Percentiles rank a stretch among this genome's conserved stretches.
phyloP scores from a whole-genome alignment of 768 basidiomycete genomes.

The Boletellus sp. region DNA sequence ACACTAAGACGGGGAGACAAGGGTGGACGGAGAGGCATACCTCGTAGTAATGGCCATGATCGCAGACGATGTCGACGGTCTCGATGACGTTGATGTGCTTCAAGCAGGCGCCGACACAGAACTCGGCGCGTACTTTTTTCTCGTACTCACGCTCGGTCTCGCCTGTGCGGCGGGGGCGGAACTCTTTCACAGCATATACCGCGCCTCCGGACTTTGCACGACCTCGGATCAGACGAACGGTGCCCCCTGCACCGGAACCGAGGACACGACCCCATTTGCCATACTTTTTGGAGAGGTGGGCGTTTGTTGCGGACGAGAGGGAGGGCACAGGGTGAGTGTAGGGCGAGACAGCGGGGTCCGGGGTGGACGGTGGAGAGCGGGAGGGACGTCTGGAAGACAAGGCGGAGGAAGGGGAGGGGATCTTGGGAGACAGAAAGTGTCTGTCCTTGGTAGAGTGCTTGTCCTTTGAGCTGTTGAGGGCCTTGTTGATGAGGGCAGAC shows the following conservation, averaged over 20 bases:
- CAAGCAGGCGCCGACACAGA: slow-evolving; percentile 92
- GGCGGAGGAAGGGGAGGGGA: slow-evolving; percentile 34
- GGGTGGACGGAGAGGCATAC: slow-evolving; percentile 38
- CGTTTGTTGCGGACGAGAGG: slow-evolving; percentile 79
- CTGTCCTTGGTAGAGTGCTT: slow-evolving; percentile 7
- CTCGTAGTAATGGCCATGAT: slow-evolving; percentile 98
- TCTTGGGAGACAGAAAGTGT: slow-evolving; percentile 12
- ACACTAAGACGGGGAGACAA: slow-evolving; percentile 1
- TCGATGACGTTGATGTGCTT: slow-evolving; percentile 96
- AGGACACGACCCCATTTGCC: slow-evolving; percentile 97
- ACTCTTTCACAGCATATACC: slow-evolving; percentile 97
- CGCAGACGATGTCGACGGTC: slow-evolving; percentile 96
- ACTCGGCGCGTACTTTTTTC: slow-evolving; percentile 99
- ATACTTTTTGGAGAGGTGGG: slow-evolving; percentile 96
- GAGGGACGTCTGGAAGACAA: slow-evolving; percentile 27
- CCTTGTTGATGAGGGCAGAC: slow-evolving; percentile 33
- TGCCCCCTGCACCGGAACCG: slow-evolving; percentile 97
- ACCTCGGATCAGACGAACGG: slow-evolving; percentile 92
- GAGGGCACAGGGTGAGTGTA: slow-evolving; percentile 46
- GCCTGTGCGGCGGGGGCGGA: slow-evolving; percentile 81
- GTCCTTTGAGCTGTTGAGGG: slow-evolving; percentile 28
- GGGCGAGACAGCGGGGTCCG: slow-evolving; percentile 23
- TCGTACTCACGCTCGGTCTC: slow-evolving; percentile 97
- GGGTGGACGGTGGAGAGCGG: slow-evolving; percentile 22
- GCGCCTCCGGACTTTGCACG: slow-evolving; percentile 74